Conservation (phyloP, 1,284 basidiomycete genomes). For the Cutaneotrichosporon mucoides region DNA sequence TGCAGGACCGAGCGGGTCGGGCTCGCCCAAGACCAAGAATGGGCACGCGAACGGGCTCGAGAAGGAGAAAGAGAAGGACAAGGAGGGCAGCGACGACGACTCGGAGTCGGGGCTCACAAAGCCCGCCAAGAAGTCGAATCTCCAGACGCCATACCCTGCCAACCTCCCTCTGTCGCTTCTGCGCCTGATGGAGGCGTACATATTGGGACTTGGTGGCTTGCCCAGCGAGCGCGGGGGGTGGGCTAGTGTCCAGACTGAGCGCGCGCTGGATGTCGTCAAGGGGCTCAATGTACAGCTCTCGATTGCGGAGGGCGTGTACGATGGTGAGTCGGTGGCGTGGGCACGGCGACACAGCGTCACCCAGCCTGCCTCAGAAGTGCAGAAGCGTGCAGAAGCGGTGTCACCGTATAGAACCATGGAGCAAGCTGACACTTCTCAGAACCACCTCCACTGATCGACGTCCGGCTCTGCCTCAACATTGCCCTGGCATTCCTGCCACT, state of each 20-base stretch:
- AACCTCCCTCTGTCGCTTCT: slow-evolving; percentile 45
- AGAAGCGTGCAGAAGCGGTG: too few species aligned
- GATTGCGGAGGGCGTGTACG: slow-evolving; percentile 40
- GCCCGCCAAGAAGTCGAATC: slow-evolving; percentile 34
- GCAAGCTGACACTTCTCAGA: slow-evolving; percentile 7
- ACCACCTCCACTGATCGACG: slow-evolving; percentile 8
- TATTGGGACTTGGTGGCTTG: slow-evolving; percentile 35
- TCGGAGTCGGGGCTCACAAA: neutral
- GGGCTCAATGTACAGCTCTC: slow-evolving; percentile 31
- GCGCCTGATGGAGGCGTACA: slow-evolving; percentile 44
- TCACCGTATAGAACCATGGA: too few species aligned
- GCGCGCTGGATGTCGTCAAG: slow-evolving; percentile 37
- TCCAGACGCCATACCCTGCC: slow-evolving; percentile 38
- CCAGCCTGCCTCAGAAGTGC: too few species aligned
- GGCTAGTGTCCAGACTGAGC: slow-evolving; percentile 39
- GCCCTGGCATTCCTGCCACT: slow-evolving; percentile 5
- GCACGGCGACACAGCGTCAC: too few species aligned
- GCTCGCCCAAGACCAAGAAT: slow-evolving; percentile 7
- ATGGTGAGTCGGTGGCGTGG: slow-evolving; percentile 28
- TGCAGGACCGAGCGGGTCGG: slow-evolving; percentile 31
- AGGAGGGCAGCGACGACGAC: slow-evolving; percentile 6
- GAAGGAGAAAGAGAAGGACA: neutral
- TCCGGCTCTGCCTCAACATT: slow-evolving; percentile 13
- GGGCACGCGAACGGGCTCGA: slow-evolving; percentile 3
- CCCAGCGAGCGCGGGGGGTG: slow-evolving; percentile 35